These are phyloP conservation scores for Anisogramma anomala DNA, from an alignment of 2,329 filamentous ascomycete species.

Conservation along the genomic window DNA sequence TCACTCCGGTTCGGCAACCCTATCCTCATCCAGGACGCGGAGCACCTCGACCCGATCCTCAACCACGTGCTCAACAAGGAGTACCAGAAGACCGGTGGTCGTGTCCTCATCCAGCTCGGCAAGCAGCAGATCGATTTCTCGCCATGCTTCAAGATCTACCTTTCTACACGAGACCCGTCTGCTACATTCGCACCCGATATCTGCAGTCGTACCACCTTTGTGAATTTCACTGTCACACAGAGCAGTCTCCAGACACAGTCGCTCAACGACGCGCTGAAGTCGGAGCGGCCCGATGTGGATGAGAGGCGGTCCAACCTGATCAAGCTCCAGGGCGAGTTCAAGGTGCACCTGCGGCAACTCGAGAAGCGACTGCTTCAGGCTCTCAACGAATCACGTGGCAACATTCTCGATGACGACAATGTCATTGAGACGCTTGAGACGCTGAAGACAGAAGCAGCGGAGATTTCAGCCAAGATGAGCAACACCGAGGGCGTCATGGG, in stretches of 20 bases:
- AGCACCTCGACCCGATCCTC: conserved; percentile 90
- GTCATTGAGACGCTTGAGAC: conserved; percentile 97
- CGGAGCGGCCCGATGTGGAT: conserved; percentile 92
- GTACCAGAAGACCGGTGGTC: conserved; percentile 95
- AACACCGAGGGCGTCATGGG: conserved; percentile 97
- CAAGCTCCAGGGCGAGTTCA: conserved; percentile 98
- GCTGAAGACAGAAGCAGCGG: conserved; percentile 91
- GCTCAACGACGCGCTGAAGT: conserved; percentile 93
- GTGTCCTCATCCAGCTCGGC: conserved; percentile 94
- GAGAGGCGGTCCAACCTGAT: conserved; percentile 93
- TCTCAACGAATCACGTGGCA: conserved; percentile 92
- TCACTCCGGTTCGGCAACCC: conserved; percentile 95
- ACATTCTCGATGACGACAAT: conserved; percentile 95
- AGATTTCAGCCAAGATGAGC: conserved; percentile 91
- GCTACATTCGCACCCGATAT: conserved; percentile 92
- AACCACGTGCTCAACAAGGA: conserved; percentile 99
- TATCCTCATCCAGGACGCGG: conserved; percentile 95
- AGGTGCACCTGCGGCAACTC: conserved; percentile 88
- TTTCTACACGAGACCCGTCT: conserved; percentile 92
- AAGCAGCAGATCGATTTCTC: conserved; percentile 99
- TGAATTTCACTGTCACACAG: conserved; percentile 98
- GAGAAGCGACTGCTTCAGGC: conserved; percentile 91
- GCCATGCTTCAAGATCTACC: conserved; percentile 85
- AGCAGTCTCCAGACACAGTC: conserved; percentile 98
- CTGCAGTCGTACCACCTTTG: conserved; percentile 95